These are phyloP conservation scores for Zygosaccharomyces pseudobailii DNA, from an alignment of 1,139 yeast species.

Conservation along the genomic window DNA sequence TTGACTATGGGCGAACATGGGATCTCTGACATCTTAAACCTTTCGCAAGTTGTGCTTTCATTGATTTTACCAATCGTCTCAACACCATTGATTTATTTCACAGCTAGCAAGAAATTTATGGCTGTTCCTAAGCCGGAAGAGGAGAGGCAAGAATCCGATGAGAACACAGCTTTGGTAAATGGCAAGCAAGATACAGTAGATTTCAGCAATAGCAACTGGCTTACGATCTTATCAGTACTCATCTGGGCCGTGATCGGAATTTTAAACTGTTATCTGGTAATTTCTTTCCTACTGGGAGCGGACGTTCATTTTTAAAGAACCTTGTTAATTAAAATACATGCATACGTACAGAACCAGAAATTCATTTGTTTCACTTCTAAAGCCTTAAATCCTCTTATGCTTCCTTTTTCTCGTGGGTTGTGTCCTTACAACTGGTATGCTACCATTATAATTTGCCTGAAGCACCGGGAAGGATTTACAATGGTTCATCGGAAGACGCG, in stretches of 20 bases:
- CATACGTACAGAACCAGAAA: not conserved
- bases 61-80: constrained; percentile 81
- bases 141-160: constrained; percentile 22
- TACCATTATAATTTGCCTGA: constrained; percentile 70
- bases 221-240: constrained; percentile 50
- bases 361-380: constrained; percentile 9
- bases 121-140: constrained; percentile 44
- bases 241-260: constrained; percentile 72
- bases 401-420: constrained; percentile 33
- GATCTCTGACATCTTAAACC: constrained; percentile 70
- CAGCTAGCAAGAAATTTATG: constrained; percentile 73
- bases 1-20: constrained; percentile 79
- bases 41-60: constrained; percentile 83
- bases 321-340: not conserved
- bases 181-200: constrained; percentile 35
- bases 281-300: constrained; percentile 64
- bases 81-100: constrained; percentile 84
- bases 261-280: constrained; percentile 67
- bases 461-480: constrained; percentile 55
- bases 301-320: constrained; percentile 48
- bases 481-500: constrained; percentile 26
- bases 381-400: constrained; percentile 27
- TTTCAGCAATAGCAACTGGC: constrained; percentile 61
- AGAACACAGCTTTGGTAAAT: constrained; percentile 23
- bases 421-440: constrained; percentile 60